Evolutionary conservation across 1,139 yeast genomes (phyloP).

Genomic region (Candida pseudoviswanathii): DNA sequence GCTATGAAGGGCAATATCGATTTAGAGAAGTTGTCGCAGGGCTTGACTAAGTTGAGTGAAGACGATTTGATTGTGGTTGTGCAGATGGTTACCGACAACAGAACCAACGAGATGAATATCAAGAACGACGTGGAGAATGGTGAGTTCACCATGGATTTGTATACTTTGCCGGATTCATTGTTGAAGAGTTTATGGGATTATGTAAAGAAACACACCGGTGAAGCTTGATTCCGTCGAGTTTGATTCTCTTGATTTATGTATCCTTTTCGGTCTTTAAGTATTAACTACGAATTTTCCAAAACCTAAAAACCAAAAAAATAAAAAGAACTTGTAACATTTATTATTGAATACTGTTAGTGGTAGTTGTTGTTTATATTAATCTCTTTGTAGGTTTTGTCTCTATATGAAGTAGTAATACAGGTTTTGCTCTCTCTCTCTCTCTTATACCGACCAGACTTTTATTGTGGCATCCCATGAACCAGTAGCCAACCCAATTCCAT

Average conservation of each 20-base stretch:
- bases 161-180: slow-evolving; percentile 88
- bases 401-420: no score
- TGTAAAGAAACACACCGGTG: slow-evolving; percentile 68
- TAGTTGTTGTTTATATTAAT: no score
- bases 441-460: slow-evolving; percentile 53
- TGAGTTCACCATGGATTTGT: slow-evolving; percentile 94
- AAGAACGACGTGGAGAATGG: slow-evolving; percentile 97
- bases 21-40: slow-evolving; percentile 87
- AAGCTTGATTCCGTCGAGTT: slow-evolving; percentile 21
- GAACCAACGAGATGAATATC: slow-evolving; percentile 93
- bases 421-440: neutral
- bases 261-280: neutral
- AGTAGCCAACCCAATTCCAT: slow-evolving; percentile 74
- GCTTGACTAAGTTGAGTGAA: slow-evolving; percentile 83
- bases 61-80: slow-evolving; percentile 94
- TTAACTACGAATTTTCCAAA: neutral
- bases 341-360: neutral
- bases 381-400: no score
- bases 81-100: slow-evolving; percentile 96
- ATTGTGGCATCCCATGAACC: slow-evolving; percentile 73
- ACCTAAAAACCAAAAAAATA: neutral
- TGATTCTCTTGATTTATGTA: neutral
- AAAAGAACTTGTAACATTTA: slow-evolving; percentile 5
- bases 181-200: slow-evolving; percentile 94
- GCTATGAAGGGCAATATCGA: slow-evolving; percentile 73